Conservation (phyloP, 2,329 filamentous ascomycete genomes). For the Zymoseptoria ardabiliae region DNA sequence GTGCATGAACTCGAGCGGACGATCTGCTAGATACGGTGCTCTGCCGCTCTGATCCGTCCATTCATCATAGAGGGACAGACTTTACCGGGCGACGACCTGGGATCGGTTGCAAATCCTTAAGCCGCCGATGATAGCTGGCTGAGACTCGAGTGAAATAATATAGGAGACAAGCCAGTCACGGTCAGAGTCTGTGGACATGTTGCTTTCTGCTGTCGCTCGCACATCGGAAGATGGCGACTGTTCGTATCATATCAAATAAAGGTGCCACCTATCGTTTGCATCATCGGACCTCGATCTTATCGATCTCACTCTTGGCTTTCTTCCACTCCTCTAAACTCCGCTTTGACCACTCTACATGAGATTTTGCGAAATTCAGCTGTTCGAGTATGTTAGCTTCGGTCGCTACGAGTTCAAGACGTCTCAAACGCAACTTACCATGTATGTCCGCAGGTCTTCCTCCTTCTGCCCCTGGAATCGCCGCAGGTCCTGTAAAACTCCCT, state of each 20-base stretch:
- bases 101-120: neutral
- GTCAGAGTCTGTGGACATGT: neutral
- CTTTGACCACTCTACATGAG: slow-evolving; percentile 89
- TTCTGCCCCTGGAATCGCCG: slow-evolving; percentile 92
- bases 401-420: neutral
- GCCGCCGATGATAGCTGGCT: neutral
- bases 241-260: neutral
- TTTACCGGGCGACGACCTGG: neutral
- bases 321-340: slow-evolving; percentile 90
- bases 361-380: slow-evolving; percentile 84
- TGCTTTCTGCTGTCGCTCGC: neutral
- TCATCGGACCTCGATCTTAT: slow-evolving; percentile 62
- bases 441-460: slow-evolving; percentile 84
- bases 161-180: neutral
- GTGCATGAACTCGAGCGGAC: neutral
- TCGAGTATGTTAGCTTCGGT: slow-evolving; percentile 1
- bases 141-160: neutral
- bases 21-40: neutral
- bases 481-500: slow-evolving; percentile 79
- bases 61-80: neutral
- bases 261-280: neutral
- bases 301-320: slow-evolving; percentile 77
- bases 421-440: slow-evolving; percentile 66
- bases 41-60: neutral
- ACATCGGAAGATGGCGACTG: neutral